Percentiles rank a stretch among this genome's conserved stretches.
phyloP scores from a whole-genome alignment of 148 eudicot species.

The Rhododendron mucronatum region DNA sequence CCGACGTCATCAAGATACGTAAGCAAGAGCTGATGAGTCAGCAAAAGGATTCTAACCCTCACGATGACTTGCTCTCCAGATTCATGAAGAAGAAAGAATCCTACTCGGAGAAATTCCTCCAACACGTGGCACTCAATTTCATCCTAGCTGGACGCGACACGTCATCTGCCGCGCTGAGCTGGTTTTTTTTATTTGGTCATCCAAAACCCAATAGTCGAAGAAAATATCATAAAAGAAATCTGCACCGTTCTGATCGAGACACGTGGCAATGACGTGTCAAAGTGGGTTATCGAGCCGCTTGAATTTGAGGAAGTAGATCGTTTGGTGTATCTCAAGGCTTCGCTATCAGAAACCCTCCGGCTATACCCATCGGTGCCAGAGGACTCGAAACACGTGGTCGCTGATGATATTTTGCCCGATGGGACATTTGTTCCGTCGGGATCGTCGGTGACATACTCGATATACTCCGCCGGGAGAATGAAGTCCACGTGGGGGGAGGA shows the following conservation, averaged over 20 bases:
- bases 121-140: slow-evolving; percentile 87
- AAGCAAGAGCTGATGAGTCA: slow-evolving; percentile 58
- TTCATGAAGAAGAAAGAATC: slow-evolving; percentile 90
- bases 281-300: slow-evolving; percentile 62
- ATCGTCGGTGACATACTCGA: slow-evolving; percentile 77
- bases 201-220: slow-evolving; percentile 57
- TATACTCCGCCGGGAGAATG: slow-evolving; percentile 87
- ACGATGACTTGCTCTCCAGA: slow-evolving; percentile 82
- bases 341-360: slow-evolving; percentile 78
- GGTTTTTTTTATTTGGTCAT: slow-evolving; percentile 89
- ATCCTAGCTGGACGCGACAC: slow-evolving; percentile 98
- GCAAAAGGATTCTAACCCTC: slow-evolving; percentile 36
- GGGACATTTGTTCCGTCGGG: slow-evolving; percentile 92
- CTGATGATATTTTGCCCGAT: slow-evolving; percentile 75
- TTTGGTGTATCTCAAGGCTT: slow-evolving; percentile 68
- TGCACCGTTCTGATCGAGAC: slow-evolving; percentile 57
- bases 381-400: slow-evolving; percentile 84
- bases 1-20: slow-evolving; percentile 60
- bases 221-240: slow-evolving; percentile 54
- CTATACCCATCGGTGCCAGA: slow-evolving; percentile 92
- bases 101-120: slow-evolving; percentile 69
- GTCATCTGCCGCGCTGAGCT: slow-evolving; percentile 84
- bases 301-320: slow-evolving; percentile 77
- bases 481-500: slow-evolving; percentile 85
- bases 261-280: slow-evolving; percentile 56